These are phyloP conservation scores for Exserohilum rostratum DNA, from an alignment of 2,329 filamentous ascomycete species.

Conservation along the genomic window DNA sequence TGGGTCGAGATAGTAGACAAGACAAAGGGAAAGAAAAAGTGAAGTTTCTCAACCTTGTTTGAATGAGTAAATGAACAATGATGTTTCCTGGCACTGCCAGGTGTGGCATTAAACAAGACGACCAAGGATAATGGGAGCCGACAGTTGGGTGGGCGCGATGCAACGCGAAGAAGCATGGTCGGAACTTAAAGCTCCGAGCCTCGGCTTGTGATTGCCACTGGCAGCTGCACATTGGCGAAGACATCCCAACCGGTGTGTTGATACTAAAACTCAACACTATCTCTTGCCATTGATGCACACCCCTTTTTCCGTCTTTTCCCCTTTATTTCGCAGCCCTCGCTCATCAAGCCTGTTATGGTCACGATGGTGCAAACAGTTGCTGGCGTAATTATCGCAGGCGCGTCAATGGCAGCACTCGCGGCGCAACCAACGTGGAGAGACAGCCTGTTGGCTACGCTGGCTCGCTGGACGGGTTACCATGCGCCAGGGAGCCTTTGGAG, in stretches of 20 bases:
- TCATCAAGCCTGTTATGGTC: slow-evolving; percentile 10
- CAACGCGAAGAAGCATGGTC: background rate
- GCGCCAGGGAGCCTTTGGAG: slow-evolving; percentile 45
- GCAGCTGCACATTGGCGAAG: background rate
- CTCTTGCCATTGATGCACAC: background rate
- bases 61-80: slow-evolving; percentile 10
- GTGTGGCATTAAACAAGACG: background rate
- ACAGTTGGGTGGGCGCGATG: background rate
- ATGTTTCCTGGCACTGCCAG: background rate
- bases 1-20: slow-evolving; percentile 72
- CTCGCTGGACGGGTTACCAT: slow-evolving; percentile 37
- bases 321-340: background rate
- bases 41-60: background rate
- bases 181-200: slow-evolving; percentile 9
- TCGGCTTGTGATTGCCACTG: slow-evolving; percentile 4
- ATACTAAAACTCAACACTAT: background rate
- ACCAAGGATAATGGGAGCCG: background rate
- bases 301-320: background rate
- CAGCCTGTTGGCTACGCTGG: slow-evolving; percentile 17
- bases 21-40: slow-evolving; percentile 67
- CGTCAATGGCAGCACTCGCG: slow-evolving; percentile 31
- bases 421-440: slow-evolving; percentile 29
- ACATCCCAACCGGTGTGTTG: background rate
- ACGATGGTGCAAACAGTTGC: slow-evolving; percentile 26
- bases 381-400: slow-evolving; percentile 28